These are phyloP conservation scores for Podaxis sp. DNA, from an alignment of 768 basidiomycete genomes.

Conservation along the genomic window DNA sequence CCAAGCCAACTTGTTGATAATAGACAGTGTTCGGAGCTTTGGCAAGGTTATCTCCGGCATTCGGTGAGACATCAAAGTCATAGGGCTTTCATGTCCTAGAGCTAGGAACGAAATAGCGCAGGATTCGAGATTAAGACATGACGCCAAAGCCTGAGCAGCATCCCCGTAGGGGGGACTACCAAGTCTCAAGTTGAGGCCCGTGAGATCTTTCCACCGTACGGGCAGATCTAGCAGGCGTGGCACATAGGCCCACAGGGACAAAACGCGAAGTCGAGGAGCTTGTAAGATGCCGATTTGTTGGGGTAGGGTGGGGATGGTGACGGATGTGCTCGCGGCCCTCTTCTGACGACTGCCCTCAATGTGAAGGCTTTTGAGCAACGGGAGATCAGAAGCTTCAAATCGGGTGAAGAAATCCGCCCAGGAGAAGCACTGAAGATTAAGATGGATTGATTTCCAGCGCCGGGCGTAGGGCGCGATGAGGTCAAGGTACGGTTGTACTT, in stretches of 20 bases:
- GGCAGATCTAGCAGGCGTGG: background rate
- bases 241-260: background rate
- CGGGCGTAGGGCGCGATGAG: background rate
- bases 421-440: background rate
- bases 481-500: background rate
- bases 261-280: background rate
- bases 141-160: background rate
- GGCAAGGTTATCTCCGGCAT: background rate
- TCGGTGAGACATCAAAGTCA: background rate
- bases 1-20: background rate
- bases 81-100: background rate
- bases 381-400: background rate
- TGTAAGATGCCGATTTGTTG: background rate
- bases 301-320: background rate
- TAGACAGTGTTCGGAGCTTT: background rate
- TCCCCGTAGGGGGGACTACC: background rate
- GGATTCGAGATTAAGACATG: background rate
- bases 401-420: background rate
- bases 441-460: background rate
- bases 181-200: background rate
- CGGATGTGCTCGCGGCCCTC: background rate
- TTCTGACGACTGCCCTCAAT: background rate
- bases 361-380: conserved; percentile 3
- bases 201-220: background rate
- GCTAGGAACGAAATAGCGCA: background rate